A percentile compares a stretch with the other conserved stretches of the same genome.
Evolutionary conservation across 176 grass and related monocot genomes (phyloP).

Genomic region (Oryza officinalis): DNA sequence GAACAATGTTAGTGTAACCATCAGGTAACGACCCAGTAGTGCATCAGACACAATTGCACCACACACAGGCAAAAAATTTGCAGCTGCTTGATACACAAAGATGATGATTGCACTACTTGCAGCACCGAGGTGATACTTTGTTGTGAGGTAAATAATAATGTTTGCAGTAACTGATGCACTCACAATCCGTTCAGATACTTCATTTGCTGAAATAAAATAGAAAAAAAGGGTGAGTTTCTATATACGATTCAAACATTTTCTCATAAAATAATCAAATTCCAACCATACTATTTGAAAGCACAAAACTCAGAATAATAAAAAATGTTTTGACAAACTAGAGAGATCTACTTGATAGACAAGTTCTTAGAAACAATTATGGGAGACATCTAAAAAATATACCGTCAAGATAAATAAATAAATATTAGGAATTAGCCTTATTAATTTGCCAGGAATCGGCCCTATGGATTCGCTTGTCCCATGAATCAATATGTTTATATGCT

Average conservation of each 20-base stretch:
- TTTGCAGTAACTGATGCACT: conserved; percentile 29
- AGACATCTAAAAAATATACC: too few species aligned
- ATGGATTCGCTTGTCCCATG: too few species aligned
- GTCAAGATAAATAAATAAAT: too few species aligned
- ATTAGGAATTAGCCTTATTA: too few species aligned
- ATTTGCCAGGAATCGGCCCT: too few species aligned
- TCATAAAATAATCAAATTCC: not conserved
- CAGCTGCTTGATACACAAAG: conserved; percentile 31
- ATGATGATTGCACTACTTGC: conserved; percentile 28
- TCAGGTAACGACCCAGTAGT: conserved; percentile 34
- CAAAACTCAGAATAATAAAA: not conserved
- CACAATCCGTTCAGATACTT: conserved; percentile 39
- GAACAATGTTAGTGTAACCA: conserved; percentile 31
- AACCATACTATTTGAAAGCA: not conserved
- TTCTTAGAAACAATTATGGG: too few species aligned
- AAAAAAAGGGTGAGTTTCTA: too few species aligned
- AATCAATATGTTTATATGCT: too few species aligned
- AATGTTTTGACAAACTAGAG: not conserved
- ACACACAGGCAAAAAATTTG: conserved; percentile 35
- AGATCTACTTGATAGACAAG: too few species aligned
- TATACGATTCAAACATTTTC: too few species aligned
- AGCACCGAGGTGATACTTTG: conserved; percentile 38
- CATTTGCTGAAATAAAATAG: conserved; percentile 38
- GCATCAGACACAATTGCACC: conserved; percentile 44
- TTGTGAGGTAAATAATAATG: conserved; percentile 49